Evolutionary conservation across 345 rosid species (phyloP), one percentile per base, ranked within the genome.

Genomic region (Ceriops decandra): DNA sequence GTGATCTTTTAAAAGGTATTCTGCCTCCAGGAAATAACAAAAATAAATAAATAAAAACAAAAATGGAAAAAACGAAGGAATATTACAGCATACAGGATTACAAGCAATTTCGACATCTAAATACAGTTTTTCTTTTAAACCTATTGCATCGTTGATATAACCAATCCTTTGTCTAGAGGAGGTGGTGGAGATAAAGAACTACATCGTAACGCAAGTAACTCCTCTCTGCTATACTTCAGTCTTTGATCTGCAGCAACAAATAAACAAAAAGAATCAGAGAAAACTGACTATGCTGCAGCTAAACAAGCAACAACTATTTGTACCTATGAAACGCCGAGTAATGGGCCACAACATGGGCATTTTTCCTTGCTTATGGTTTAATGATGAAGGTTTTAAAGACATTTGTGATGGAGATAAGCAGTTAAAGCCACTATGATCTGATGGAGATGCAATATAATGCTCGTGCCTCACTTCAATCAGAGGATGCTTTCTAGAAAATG

Each of bases 181-280:
- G 63, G 51, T 57, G 24, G 57, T 46, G 66, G 74, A 62, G 87
- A 80, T 30, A 67, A 63, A 7, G 96, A 71, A 6, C 87, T 76
- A 63, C 68, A 56, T 64, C 75, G 91, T 64, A 90, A 73, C 26
- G 80, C 82, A 52, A 88, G 86, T 68, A 92, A 68, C 70, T 82
- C 87, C 76, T 85, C 91, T 74, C 84, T 82, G 68, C 62, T 67
- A 67, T 92, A 90, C 79, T 88, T 88, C 84, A 87, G 38, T 77
- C 97, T 87, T 83, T 90, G 96, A 86, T 90, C 98, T 88, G 32
- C 51, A 21, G 17, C 26, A 52, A 52, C 6, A 49, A 36, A 52
- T 13, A 33, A 58, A 57, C 28, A 17, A 13, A 28, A 53, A 3
- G 7, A 26, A 22, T 36, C 16, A 19, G 11, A 5, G 3, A 32